phyloP scores from a whole-genome alignment of 805 yeast genomes.

The Candida argentea region DNA sequence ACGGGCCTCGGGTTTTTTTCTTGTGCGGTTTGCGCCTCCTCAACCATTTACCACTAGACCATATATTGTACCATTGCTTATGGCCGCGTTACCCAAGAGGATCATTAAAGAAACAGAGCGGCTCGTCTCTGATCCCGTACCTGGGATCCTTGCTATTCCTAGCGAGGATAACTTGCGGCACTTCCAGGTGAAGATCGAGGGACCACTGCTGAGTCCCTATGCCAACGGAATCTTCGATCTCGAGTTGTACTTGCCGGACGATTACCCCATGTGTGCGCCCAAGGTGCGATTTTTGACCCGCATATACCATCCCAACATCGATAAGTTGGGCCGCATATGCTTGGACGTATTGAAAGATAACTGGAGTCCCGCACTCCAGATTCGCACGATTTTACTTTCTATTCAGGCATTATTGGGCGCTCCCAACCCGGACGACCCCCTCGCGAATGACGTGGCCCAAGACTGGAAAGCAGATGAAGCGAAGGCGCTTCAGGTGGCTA shows the following conservation, averaged over 20 bases:
- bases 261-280: constrained; percentile 97
- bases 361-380: constrained; percentile 97
- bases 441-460: constrained; percentile 96
- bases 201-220: constrained; percentile 87
- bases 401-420: constrained; percentile 91
- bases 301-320: constrained; percentile 95
- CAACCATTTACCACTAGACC: not conserved
- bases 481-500: constrained; percentile 72
- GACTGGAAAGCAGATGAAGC: constrained; percentile 87
- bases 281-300: constrained; percentile 88
- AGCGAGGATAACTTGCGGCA: constrained; percentile 91
- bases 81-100: constrained; percentile 75
- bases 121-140: constrained; percentile 87
- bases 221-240: constrained; percentile 71
- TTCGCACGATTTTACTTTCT: constrained; percentile 81
- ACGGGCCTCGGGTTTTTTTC: constrained; percentile 1
- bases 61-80: constrained; percentile 6
- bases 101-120: constrained; percentile 95
- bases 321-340: constrained; percentile 89
- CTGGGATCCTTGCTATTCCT: constrained; percentile 89
- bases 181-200: constrained; percentile 85
- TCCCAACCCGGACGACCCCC: constrained; percentile 97
- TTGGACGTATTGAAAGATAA: constrained; percentile 88
- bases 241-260: constrained; percentile 89
- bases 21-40: not conserved